phyloP scores from a whole-genome alignment of 1,284 basidiomycete genomes.

The Apiotrichum gracile region DNA sequence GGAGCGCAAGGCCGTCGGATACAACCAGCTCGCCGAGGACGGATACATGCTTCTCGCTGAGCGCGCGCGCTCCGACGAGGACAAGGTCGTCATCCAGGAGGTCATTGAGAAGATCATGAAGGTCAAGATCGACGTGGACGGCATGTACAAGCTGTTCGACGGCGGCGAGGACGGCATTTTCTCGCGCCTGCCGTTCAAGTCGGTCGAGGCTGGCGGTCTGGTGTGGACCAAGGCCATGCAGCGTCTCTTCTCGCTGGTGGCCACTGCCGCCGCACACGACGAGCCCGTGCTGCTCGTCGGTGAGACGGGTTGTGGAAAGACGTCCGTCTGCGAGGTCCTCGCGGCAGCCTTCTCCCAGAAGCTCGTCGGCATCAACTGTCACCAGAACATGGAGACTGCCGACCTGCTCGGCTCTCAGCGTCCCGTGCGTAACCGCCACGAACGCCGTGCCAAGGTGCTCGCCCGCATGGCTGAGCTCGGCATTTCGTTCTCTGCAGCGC shows the following conservation, averaged over 20 bases:
- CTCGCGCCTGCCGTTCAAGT: constrained; percentile 27
- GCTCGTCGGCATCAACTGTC: constrained; percentile 82
- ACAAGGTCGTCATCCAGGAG: constrained; percentile 82
- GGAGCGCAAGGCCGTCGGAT: constrained; percentile 75
- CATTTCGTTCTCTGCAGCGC: constrained; percentile 13
- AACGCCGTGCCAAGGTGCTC: constrained; percentile 43
- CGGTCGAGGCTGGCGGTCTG: constrained; percentile 47
- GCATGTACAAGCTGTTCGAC: constrained; percentile 62
- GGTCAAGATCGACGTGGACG: constrained; percentile 68
- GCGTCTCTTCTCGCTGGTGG: constrained; percentile 76
- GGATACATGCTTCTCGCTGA: constrained; percentile 98
- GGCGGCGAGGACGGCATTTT: constrained; percentile 48
- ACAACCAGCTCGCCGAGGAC: constrained; percentile 89
- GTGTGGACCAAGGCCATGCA: constrained; percentile 94
- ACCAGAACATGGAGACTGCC: constrained; percentile 99
- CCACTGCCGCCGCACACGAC: constrained; percentile 76
- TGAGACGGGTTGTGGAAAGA: constrained; percentile 97
- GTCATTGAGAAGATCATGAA: constrained; percentile 88
- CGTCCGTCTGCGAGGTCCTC: constrained; percentile 88
- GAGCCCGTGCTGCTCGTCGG: constrained; percentile 97
- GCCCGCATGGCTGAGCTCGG: constrained; percentile 36
- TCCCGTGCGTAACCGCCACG: constrained; percentile 75
- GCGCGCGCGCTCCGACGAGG: constrained; percentile 74
- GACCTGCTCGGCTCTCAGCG: constrained; percentile 92
- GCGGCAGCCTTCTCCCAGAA: constrained; percentile 61